Evolutionary conservation across 441 rosid genomes (phyloP), one percentile per base, ranked within the genome.

Genomic region (Gossypium gossypioides): DNA sequence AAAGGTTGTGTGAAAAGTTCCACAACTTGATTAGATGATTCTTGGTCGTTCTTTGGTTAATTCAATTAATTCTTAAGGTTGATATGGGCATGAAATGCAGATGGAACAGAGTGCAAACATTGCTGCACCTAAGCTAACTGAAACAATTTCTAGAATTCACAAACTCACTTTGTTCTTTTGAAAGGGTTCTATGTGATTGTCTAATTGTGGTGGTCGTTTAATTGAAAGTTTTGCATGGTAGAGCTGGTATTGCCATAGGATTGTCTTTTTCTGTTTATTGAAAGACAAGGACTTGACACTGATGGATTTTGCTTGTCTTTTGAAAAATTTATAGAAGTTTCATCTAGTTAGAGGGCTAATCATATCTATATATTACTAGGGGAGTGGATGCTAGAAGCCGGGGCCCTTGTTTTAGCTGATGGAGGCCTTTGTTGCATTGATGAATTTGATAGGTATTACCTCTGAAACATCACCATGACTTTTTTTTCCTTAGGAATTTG

Each of bases 381-480:
- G 68, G 98, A 95, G 82, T 92, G 99, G 98, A 86, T 92, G 95
- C 74, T 95, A 81, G 99, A 95, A 88, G 99, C 99, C 69, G 99
- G 99, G 34, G 99, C 99, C 68, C 97, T 95, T 80, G 99, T 95
- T 81, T 83, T 95, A 70, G 99, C 99, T 56, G 99, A 95, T 67
- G 98, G 99, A 77, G 99, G 99, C 40, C 90, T 95, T 78, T 92
- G 98, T 76, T 95, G 99, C 81, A 95, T 95, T 70, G 99, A 95
- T 42, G 99, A 95, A 83, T 95, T 95, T 83, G 99, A 85, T 82
- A 90, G 96, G 93, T 86, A 77, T 52, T 64, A 51, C 71, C 71
- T 65, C 64, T 22, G 40, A 71, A 42, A 42, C 40, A 44, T 71
- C 5, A 71, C 24, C 15, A 22, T 42, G 13, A 54, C 6, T 42